phyloP scores from a whole-genome alignment of 225 moss, liverwort and hornwort genomes.

The Polytrichum commune region DNA sequence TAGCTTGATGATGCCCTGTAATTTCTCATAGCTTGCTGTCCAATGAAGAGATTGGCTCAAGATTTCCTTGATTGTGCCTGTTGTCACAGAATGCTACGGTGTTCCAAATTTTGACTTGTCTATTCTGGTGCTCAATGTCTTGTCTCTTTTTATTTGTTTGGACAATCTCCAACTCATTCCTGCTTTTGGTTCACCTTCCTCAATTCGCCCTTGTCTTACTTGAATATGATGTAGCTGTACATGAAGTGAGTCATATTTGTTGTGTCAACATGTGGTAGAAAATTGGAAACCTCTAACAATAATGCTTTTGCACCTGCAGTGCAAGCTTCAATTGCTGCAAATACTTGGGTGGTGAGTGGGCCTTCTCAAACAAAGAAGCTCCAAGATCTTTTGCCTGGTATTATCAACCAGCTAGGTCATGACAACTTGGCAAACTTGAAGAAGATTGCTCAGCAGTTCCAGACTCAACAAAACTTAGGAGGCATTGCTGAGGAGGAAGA shows the following conservation, averaged over 20 bases:
- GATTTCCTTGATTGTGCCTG: neutral
- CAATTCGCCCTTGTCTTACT: neutral
- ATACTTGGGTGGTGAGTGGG: slow-evolving; percentile 73
- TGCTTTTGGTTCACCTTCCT: no score
- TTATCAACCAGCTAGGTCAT: slow-evolving; percentile 63
- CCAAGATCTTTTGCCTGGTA: slow-evolving; percentile 53
- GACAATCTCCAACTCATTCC: no score
- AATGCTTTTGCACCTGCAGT: slow-evolving; percentile 23
- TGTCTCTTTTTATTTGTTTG: no score
- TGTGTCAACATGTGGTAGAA: neutral
- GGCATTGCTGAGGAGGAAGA: slow-evolving; percentile 58
- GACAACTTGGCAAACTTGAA: slow-evolving; percentile 57
- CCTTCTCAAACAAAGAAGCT: slow-evolving; percentile 71
- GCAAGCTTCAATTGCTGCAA: slow-evolving; percentile 67
- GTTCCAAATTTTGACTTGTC: neutral
- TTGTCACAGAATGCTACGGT: neutral
- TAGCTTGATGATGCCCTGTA: neutral
- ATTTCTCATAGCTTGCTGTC: no score
- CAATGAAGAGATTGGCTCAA: neutral
- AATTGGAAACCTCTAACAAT: no score
- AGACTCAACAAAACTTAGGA: slow-evolving; percentile 46
- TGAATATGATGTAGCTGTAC: neutral
- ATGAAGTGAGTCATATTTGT: neutral
- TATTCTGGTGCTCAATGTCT: no score
- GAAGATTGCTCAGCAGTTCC: slow-evolving; percentile 49